A percentile compares a stretch with the other conserved stretches of the same genome.
These are phyloP conservation scores for Colletotrichum ledebouriae DNA, from an alignment of 2,329 filamentous ascomycete species.

Conservation along the genomic window DNA sequence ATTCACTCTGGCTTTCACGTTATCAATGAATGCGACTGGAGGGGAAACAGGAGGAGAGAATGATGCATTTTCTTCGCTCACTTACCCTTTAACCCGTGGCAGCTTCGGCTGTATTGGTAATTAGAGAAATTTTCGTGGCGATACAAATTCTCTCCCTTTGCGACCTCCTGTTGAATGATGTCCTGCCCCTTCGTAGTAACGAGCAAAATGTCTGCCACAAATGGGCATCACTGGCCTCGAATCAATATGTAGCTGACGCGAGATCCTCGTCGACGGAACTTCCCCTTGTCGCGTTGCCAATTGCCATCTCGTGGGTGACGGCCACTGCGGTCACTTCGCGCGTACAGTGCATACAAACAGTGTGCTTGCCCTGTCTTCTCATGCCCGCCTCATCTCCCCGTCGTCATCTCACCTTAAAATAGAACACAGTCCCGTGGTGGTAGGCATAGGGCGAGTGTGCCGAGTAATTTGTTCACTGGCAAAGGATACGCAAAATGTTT, in stretches of 20 bases:
- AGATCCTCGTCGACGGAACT: background rate
- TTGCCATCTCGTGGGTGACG: background rate
- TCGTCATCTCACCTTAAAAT: constrained; percentile 1
- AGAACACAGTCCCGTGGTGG: background rate
- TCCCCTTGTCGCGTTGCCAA: background rate
- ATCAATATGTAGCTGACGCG: background rate
- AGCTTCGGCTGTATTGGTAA: constrained; percentile 48
- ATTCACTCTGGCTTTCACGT: constrained; percentile 77
- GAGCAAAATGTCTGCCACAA: background rate
- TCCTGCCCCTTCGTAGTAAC: background rate
- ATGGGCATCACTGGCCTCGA: background rate
- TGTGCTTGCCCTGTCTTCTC: background rate
- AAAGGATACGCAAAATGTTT: constrained; percentile 47
- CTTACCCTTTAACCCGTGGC: constrained; percentile 64
- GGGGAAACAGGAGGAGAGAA: constrained; percentile 81
- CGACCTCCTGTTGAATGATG: background rate
- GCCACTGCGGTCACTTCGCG: background rate
- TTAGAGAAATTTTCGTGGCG: constrained; percentile 53
- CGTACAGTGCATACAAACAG: constrained; percentile 9
- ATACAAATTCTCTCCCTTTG: constrained; percentile 45
- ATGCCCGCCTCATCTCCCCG: background rate
- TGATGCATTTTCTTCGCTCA: constrained; percentile 54
- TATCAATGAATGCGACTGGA: constrained; percentile 68
- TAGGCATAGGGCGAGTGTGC: background rate
- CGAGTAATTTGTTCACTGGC: background rate